Percentiles rank a stretch among this genome's conserved stretches.
Conservation (phyloP, 192 early-diverging fungal species). For the Dissophora ornata region DNA sequence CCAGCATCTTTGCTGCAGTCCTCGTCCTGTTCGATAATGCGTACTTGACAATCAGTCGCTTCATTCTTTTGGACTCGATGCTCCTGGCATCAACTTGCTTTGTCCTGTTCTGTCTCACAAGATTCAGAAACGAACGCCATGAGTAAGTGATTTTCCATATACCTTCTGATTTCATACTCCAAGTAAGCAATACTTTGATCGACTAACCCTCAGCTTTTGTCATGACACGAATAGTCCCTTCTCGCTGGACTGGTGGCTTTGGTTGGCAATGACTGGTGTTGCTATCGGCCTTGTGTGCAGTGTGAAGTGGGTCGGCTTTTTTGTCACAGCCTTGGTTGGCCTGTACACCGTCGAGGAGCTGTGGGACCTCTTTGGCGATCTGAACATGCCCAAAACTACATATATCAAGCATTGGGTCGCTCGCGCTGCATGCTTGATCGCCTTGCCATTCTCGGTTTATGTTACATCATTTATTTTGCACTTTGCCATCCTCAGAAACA, state of each 20-base stretch:
- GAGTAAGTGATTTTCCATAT: conserved; percentile 47
- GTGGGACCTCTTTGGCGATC: conserved; percentile 87
- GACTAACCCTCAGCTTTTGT: neutral
- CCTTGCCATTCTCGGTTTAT: conserved; percentile 86
- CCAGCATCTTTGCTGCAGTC: conserved; percentile 78
- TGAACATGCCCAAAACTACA: conserved; percentile 64
- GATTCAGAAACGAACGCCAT: conserved; percentile 80
- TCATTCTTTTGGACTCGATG: conserved; percentile 96
- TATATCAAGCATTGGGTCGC: conserved; percentile 90
- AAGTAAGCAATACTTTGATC: too few species aligned
- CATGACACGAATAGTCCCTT: conserved; percentile 71
- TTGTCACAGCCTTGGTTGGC: conserved; percentile 91
- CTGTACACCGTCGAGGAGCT: conserved; percentile 94
- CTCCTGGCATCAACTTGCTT: conserved; percentile 88
- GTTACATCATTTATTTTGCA: conserved; percentile 86
- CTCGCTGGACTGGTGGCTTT: conserved; percentile 87
- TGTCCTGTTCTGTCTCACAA: conserved; percentile 73
- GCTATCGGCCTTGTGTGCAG: conserved; percentile 84
- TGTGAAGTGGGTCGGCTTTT: conserved; percentile 97
- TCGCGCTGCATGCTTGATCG: conserved; percentile 82
- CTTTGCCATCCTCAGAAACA: conserved; percentile 85
- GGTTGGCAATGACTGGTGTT: conserved; percentile 87
- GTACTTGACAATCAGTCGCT: conserved; percentile 81
- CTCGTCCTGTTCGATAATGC: conserved; percentile 86
- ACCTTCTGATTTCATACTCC: too few species aligned